These are phyloP conservation scores for Dendrocalamus latiflorus DNA, from an alignment of 202 grass and related monocot genomes.

Conservation along the genomic window DNA sequence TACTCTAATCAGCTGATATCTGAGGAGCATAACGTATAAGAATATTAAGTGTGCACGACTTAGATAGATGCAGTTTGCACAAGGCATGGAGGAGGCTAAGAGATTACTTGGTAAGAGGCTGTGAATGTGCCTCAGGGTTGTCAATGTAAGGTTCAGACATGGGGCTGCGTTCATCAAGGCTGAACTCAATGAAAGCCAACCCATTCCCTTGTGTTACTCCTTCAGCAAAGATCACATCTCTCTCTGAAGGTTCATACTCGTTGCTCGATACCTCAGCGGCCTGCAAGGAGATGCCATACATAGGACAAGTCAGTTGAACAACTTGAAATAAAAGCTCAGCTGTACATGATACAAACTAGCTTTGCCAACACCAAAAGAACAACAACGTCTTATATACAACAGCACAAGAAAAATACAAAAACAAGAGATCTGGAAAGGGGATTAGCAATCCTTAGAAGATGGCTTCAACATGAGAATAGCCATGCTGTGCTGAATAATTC, in stretches of 20 bases:
- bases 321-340: constrained; percentile 14
- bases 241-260: constrained; percentile 96
- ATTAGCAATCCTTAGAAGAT: not conserved
- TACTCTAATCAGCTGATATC: constrained; percentile 93
- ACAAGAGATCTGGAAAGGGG: not conserved
- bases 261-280: constrained; percentile 97
- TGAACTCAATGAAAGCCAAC: constrained; percentile 82
- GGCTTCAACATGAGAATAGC: not conserved
- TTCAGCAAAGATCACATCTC: constrained; percentile 86
- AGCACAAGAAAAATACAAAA: not conserved
- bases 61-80: not conserved
- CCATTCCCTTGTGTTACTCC: constrained; percentile 97
- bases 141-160: constrained; percentile 93
- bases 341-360: not conserved
- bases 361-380: not conserved
- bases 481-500: not conserved
- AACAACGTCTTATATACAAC: too few species aligned
- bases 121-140: constrained; percentile 70
- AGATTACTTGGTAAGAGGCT: constrained; percentile 77
- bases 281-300: constrained; percentile 38
- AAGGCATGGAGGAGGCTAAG: not conserved
- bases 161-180: constrained; percentile 87
- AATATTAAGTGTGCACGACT: not conserved
- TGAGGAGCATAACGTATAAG: constrained; percentile 18
- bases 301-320: not conserved